These are phyloP conservation scores for Moringa oleifera DNA, from an alignment of 345 rosid species.

Conservation along the genomic window DNA sequence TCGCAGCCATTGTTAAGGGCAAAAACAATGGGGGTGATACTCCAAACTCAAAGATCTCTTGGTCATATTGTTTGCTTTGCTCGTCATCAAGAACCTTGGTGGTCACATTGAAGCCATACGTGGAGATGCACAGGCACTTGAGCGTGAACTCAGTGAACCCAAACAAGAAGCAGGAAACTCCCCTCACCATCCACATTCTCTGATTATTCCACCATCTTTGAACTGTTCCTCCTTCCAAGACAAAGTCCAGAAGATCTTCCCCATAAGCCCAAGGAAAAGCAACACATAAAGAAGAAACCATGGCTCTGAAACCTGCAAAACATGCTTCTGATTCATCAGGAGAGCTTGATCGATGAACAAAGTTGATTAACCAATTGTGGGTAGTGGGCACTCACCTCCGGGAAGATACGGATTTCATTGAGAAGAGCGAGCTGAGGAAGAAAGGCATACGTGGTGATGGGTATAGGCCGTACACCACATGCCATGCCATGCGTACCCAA, in stretches of 20 bases:
- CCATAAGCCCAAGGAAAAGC: slow-evolving; percentile 50
- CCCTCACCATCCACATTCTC: slow-evolving; percentile 52
- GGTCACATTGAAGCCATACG: slow-evolving; percentile 47
- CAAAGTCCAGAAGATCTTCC: slow-evolving; percentile 39
- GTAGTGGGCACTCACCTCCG: slow-evolving; percentile 27
- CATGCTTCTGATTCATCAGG: no score
- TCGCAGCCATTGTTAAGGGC: slow-evolving; percentile 34
- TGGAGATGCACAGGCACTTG: slow-evolving; percentile 38
- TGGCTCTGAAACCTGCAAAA: slow-evolving; percentile 49
- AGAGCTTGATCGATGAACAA: no score
- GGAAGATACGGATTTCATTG: slow-evolving; percentile 39
- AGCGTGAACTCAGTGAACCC: slow-evolving; percentile 40
- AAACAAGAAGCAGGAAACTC: slow-evolving; percentile 35
- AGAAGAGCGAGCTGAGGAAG: slow-evolving; percentile 65
- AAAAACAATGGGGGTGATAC: slow-evolving; percentile 50
- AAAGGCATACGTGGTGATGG: slow-evolving; percentile 41
- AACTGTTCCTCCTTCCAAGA: slow-evolving; percentile 37
- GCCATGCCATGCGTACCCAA: slow-evolving; percentile 34
- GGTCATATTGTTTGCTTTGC: slow-evolving; percentile 46
- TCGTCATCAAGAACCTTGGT: slow-evolving; percentile 50
- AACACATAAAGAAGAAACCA: slow-evolving; percentile 60
- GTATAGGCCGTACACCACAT: slow-evolving; percentile 49
- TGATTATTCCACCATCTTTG: slow-evolving; percentile 75
- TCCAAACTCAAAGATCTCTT: slow-evolving; percentile 59
- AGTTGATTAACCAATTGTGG: no score